Evolutionary conservation across 2,329 filamentous ascomycete genomes (phyloP).

Genomic region (Salinomyces thailandicus): DNA sequence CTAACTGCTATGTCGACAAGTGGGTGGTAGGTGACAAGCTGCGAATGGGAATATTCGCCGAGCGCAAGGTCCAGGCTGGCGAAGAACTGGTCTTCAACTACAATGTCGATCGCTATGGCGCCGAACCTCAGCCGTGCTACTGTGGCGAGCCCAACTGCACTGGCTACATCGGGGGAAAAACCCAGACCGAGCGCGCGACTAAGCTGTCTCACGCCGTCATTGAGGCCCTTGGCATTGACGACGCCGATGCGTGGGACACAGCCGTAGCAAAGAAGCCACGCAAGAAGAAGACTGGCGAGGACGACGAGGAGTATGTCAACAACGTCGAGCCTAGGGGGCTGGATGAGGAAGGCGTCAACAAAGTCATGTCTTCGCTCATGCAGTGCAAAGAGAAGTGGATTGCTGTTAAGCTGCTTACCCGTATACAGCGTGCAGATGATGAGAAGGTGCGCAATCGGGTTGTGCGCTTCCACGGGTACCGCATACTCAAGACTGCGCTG

Average conservation of each 20-base stretch:
- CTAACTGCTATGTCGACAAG: conserved; percentile 98
- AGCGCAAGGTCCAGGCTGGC: conserved; percentile 71
- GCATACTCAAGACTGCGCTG: conserved; percentile 80
- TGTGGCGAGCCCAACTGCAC: conserved; percentile 91
- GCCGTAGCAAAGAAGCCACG: conserved; percentile 79
- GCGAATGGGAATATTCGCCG: conserved; percentile 96
- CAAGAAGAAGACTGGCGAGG: conserved; percentile 84
- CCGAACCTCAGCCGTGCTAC: conserved; percentile 93
- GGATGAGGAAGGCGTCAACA: conserved; percentile 73
- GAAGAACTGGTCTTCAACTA: conserved; percentile 99
- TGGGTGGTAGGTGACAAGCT: conserved; percentile 97
- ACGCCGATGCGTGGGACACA: conserved; percentile 84
- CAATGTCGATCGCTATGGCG: conserved; percentile 96
- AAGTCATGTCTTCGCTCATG: conserved; percentile 93
- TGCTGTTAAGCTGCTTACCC: conserved; percentile 81
- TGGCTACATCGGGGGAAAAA: conserved; percentile 94
- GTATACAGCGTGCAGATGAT: conserved; percentile 78
- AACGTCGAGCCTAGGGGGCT: conserved; percentile 70
- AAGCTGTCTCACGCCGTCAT: conserved; percentile 83
- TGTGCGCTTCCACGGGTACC: conserved; percentile 93
- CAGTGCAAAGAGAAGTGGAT: conserved; percentile 99
- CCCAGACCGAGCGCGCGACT: conserved; percentile 88
- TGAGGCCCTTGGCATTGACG: conserved; percentile 90
- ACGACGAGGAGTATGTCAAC: conserved; percentile 92
- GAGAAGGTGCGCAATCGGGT: conserved; percentile 80